Base-by-base conservation (phyloP, 2,329 filamentous ascomycete species). In the Colletotrichum lini region DNA sequence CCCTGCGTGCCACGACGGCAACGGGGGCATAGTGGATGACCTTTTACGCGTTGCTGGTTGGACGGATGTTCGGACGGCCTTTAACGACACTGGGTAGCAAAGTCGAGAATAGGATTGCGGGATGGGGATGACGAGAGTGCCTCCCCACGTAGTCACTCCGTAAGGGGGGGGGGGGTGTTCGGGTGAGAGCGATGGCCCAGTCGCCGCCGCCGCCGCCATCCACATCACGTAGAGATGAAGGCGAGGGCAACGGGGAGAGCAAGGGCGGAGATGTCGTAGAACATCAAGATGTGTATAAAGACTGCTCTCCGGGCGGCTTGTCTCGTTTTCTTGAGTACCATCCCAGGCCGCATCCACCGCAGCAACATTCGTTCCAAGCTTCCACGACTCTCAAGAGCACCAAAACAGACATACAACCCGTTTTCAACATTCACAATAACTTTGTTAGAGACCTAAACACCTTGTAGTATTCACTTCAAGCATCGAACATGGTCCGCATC, bases 41-140 rank as follows among this genome's bases (percentile, higher is more conserved):
- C 61, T 70, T 70, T 70, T 65, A 40, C 67, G 40, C 40, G 23
- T 4, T n/a, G 42, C 61, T 70, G 67, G 67, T 70, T 70, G 67
- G 67, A 47, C 21, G 26, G 8, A 23, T 60, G 21, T 65, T 49
- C 53, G 35, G 54, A 70, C 40, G 54, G 49, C n/a, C 40, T 23
- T n/a, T 44, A 23, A 18, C 15, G 23, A 54, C n/a, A 47, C 52
- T 52, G 45, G 47, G 54, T 56, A 54, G 61, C 59, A 65, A 57
- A 16, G n/a, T 47, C 66, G 30, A 59, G 59, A 65, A 60, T 65
- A 60, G 67, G 18, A 45, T 18, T 30, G 61, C 44, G 53, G 53
- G 47, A 59, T 26, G 26, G 45, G 60, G 66, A 40, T 69, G 66
- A 65, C 53, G 52, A 65, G 40, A 40, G 23, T 26, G 26, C 61